Evolutionary conservation across 176 grass and related monocot genomes (phyloP).

Genomic region (Aegilops tauschii): DNA sequence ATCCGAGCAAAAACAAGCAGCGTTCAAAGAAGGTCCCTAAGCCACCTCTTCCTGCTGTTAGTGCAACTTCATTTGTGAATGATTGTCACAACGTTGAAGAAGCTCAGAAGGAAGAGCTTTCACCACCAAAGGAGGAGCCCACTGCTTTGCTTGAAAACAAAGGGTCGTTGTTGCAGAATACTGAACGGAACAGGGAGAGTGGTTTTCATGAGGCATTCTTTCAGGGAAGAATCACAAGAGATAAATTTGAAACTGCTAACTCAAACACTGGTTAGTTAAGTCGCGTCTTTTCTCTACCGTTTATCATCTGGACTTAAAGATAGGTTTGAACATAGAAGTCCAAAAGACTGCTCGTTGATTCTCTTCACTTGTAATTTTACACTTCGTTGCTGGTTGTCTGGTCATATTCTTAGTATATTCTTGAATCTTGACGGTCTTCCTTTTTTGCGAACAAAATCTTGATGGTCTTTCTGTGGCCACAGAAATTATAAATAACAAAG

Average conservation of each 20-base stretch:
- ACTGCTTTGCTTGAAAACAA: conserved; percentile 16
- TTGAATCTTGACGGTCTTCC: too few species aligned
- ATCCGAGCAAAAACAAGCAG: conserved; percentile 26
- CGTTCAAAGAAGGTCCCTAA: conserved; percentile 40
- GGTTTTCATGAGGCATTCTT: conserved; percentile 18
- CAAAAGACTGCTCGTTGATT: background rate
- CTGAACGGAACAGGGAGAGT: conserved; percentile 19
- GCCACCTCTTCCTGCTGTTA: background rate
- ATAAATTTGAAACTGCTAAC: conserved; percentile 8
- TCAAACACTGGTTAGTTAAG: conserved; percentile 48
- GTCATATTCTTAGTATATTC: conserved; percentile 6
- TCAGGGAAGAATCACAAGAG: conserved; percentile 14
- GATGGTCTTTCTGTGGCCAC: conserved; percentile 5
- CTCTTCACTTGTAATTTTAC: conserved; percentile 6
- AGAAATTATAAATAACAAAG: background rate
- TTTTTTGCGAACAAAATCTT: background rate
- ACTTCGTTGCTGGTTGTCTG: background rate
- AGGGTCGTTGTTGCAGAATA: conserved; percentile 15
- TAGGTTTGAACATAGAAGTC: background rate
- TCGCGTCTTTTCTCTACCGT: background rate
- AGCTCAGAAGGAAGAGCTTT: conserved; percentile 7
- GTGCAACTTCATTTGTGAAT: conserved; percentile 30
- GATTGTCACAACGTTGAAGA: conserved; percentile 24
- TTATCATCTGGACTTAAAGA: conserved; percentile 1
- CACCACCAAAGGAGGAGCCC: conserved; percentile 23